These are phyloP conservation scores for Massarina eburnea DNA, from an alignment of 2,329 filamentous ascomycete species.

Conservation along the genomic window DNA sequence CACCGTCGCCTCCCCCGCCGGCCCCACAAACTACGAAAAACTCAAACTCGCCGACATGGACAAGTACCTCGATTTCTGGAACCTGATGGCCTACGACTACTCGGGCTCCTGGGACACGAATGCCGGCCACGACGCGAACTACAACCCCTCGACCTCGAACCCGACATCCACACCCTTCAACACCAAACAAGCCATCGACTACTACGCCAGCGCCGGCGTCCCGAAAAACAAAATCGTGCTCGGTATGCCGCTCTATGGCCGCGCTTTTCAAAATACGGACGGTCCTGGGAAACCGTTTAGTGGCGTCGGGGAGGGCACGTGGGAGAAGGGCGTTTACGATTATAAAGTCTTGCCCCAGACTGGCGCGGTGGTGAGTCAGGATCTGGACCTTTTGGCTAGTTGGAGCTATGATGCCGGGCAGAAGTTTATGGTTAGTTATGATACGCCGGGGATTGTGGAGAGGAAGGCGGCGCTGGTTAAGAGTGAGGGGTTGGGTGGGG, in stretches of 20 bases:
- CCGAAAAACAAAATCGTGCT: conserved; percentile 38
- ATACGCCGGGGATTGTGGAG: conserved; percentile 34
- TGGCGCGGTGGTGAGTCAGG: conserved; percentile 25
- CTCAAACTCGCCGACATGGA: conserved; percentile 51
- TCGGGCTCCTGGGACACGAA: conserved; percentile 38
- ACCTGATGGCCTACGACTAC: conserved; percentile 85
- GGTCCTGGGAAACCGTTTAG: conserved; percentile 35
- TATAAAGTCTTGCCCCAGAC: conserved; percentile 38
- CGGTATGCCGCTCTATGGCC: conserved; percentile 43
- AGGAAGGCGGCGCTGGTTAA: conserved; percentile 31
- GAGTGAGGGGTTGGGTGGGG: conserved; percentile 34
- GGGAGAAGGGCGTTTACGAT: conserved; percentile 41
- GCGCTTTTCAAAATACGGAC: conserved; percentile 36
- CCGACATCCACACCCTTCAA: conserved; percentile 37
- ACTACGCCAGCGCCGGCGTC: conserved; percentile 37
- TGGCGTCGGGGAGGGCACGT: conserved; percentile 35
- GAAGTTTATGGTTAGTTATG: conserved; percentile 34
- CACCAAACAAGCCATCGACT: conserved; percentile 31
- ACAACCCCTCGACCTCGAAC: conserved; percentile 24
- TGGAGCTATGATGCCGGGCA: conserved; percentile 33
- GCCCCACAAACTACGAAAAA: conserved; percentile 48
- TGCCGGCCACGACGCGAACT: conserved; percentile 39
- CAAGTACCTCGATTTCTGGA: conserved; percentile 54
- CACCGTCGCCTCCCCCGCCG: conserved; percentile 42
- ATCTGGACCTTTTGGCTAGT: conserved; percentile 25